Conservation (phyloP, 371 early-diverging fungal genomes). For the Mycotypha africana region DNA sequence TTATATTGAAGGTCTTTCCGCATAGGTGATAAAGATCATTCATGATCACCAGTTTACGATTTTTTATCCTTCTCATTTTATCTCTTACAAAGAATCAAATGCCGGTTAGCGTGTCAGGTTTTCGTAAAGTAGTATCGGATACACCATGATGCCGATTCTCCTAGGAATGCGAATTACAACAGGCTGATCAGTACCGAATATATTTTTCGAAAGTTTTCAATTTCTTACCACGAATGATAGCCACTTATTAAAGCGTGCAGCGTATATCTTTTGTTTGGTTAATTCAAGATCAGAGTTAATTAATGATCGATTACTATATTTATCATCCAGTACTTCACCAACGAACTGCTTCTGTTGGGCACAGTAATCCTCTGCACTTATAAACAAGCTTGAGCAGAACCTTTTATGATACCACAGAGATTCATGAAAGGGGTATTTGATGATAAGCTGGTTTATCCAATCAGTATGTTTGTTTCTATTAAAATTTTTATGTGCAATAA, state of each 20-base stretch:
- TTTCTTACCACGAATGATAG: slow-evolving; percentile 24
- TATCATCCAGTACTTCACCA: slow-evolving; percentile 2
- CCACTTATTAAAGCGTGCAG: slow-evolving; percentile 32
- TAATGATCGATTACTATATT: slow-evolving; percentile 1
- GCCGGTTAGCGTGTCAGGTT: no score
- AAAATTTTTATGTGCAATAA: slow-evolving; percentile 1
- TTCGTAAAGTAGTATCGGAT: no score
- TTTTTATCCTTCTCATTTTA: no score
- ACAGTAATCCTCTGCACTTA: neutral
- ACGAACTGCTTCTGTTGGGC: slow-evolving; percentile 14
- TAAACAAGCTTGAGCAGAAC: slow-evolving; percentile 22
- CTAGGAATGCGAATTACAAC: no score
- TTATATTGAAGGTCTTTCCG: no score
- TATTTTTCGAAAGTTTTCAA: no score
- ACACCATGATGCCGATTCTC: no score
- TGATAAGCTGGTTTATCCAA: slow-evolving; percentile 31
- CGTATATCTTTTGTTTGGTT: slow-evolving; percentile 18
- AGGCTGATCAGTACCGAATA: no score
- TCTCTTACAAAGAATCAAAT: no score
- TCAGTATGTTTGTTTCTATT: slow-evolving; percentile 11
- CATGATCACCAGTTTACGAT: no score
- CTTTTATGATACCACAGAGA: slow-evolving; percentile 57
- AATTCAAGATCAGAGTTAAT: neutral
- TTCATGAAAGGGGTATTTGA: slow-evolving; percentile 52
- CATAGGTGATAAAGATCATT: no score